Base-by-base conservation (phyloP, 352 stramenopile genomes). In the Globisporangium echinulatum region DNA sequence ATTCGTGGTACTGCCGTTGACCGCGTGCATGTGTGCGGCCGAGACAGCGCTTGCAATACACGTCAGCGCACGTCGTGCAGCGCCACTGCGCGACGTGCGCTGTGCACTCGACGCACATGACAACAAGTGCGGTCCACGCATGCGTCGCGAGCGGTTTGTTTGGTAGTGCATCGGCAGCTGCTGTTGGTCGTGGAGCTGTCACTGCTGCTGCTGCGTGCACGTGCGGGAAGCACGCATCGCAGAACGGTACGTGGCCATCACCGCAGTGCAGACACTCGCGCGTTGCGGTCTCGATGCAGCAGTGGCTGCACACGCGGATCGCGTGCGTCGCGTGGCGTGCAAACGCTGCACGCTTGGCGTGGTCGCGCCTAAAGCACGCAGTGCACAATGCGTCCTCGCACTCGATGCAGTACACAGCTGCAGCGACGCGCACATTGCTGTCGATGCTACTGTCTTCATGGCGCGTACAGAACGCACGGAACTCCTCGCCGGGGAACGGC, bases 11-110 rank as follows among this genome's bases (percentile, higher is more conserved):
- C 42, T 88, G 77, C 0, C 82, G 67, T 54, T 88, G 69, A 1
- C 77, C 79, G 51, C 85, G 87, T 7, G 70, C 71, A 46, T 91
- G 79, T 13, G 72, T 69, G 9, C 59, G 59, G 7, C 72, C 75
- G 51, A 91, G 62, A 38, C 82, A 91, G 4, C 79, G 70, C 61
- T 91, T 91, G 64, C 82, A 91, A 56, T 76, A 91, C 5, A 72
- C 64, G 37, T 91, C 82, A 13, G 77, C 56, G 47, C 82, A 91
- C 4, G 72, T 74, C 19, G 81, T 67, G 48, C 82, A 91, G 6
- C 66, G 62, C 82, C 82, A 91, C 63, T 91, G 82, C 10, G 77
- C 82, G 6, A 82, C 80, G 38, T 71, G 69, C 5, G 65, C 51
- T 4, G 71, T 69, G 49, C 82, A 91, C 47, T 89, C 78, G 17